Evolutionary conservation across 2,329 filamentous ascomycete genomes (phyloP), one percentile per base, ranked within the genome.

Genomic region (Alternaria infectoria): DNA sequence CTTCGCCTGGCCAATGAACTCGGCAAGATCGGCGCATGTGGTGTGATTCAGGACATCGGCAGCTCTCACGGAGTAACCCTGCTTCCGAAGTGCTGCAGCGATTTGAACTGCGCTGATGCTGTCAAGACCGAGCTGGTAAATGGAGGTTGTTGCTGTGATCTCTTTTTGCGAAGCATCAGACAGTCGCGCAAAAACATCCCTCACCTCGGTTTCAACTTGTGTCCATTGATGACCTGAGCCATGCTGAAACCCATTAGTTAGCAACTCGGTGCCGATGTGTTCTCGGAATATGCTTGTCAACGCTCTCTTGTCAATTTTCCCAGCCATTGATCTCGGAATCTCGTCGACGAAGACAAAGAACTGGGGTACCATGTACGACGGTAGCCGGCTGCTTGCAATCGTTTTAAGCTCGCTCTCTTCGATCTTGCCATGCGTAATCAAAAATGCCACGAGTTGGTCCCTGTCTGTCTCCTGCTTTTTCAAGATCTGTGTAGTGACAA

Each of bases 81-180:
- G 72, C 43, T 84, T 86, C 17, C 90, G 88, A 15, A 97, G 82
- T 25, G 85, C 81, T 2, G 88, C 85, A 1, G 93, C 92, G 10
- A 97, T 84, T 73, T 97, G 93, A 15, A 88, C 85, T 0, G 93
- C 92, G 64, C 91, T 94, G 72, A 98, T 96, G 75, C 94, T 97
- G 79, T 97, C 94, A 4, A 97, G 82, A 0, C 95, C 95, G n/a
- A 97, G 86, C 61, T 91, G 89, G 71, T 95, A 97, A 52, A 98
- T 93, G 0, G 92, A 93, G 0, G 89, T 93, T 10, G 86, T 75
- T 12, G 84, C 84, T 4, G 76, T 72, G 50, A 97, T 89, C 0
- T 80, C 81, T 0, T 83, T 71, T 2, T 75, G 59, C 0, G 86
- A 76, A 5, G 86, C 79, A 2, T 83, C 81, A 1, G 91, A 89